Evolutionary conservation across 768 basidiomycete species (phyloP), one percentile per base, ranked within the genome.

Genomic region (Suillus paluster): DNA sequence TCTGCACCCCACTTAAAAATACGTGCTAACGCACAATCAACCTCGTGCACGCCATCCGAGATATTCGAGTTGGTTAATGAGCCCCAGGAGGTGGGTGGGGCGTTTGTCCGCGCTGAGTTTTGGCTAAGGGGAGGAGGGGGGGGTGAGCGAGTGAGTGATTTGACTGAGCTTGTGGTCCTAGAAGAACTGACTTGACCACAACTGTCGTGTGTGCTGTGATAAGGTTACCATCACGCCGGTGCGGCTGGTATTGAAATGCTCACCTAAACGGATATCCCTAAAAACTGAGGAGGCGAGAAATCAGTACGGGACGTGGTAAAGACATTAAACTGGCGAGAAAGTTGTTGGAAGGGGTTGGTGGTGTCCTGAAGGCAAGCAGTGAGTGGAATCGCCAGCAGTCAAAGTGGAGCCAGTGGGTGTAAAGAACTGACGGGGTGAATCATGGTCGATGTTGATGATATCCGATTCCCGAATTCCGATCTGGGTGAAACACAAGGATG

Each of bases 181-280:
- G 12, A 42, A 33, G 12, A 1, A 67, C 74, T 38, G n/a, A 74
- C 73, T 71, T 75, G 74, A 25, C 73, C 74, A 45, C 73, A 73
- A 12, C 73, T 74, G 48, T 44, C 42, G 25, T 23, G 21, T 57
- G 21, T 55, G 9, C 67, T 63, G 63, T 64, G 57, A 67, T 61
- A 25, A 64, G 49, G 10, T 21, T 19, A 7, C 41, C 4, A 45
- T 21, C 5, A 57, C 23, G 12, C 25, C 33, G 61, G 17, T 11
- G 10, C 17, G 3, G 23, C 4, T 21, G 54, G 3, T 12, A 44
- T 34, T 8, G 36, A 25, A 11, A 42, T 17, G 79, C 86, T 73
- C 69, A 94, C 95, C 92, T 94, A 84, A 97, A 97, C 17, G 96
- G 96, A 78, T 95, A 97, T 30, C 94, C 95, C 95, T 33, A 99